Evolutionary conservation across 345 rosid genomes (phyloP).

Genomic region (Leavenworthia alabamica): DNA sequence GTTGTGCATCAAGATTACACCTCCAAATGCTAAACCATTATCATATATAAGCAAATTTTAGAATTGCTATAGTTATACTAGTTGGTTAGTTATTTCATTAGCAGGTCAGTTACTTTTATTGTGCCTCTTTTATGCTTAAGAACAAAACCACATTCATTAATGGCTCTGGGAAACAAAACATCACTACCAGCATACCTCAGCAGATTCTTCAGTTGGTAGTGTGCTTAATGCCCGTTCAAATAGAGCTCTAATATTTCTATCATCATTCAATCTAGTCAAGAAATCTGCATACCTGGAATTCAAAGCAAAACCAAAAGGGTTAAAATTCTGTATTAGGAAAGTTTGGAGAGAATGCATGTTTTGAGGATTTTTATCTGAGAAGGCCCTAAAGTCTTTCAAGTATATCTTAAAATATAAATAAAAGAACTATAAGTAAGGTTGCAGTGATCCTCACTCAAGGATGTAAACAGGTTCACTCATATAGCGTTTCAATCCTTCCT

Average conservation of each 20-base stretch:
- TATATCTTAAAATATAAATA: background rate
- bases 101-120: background rate
- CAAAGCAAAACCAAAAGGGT: slow-evolving; percentile 11
- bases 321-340: background rate
- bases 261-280: slow-evolving; percentile 88
- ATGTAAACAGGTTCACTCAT: slow-evolving; percentile 92
- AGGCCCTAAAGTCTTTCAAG: background rate
- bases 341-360: background rate
- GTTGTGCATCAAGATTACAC: background rate
- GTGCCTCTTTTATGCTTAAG: background rate
- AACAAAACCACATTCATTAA: background rate
- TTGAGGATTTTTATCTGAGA: background rate
- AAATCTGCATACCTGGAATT: slow-evolving; percentile 86
- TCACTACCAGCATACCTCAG: slow-evolving; percentile 54
- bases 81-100: background rate
- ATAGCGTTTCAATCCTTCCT: slow-evolving; percentile 81
- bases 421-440: slow-evolving; percentile 5
- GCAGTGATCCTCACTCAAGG: slow-evolving; percentile 63
- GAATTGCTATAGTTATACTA: background rate
- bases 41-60: slow-evolving; percentile 1
- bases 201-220: slow-evolving; percentile 72
- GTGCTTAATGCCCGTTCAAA: slow-evolving; percentile 94
- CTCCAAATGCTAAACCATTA: background rate
- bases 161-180: background rate
- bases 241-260: slow-evolving; percentile 83